Evolutionary conservation across 495 filamentous ascomycete genomes (phyloP).

Genomic region (Clohesyomyces aquaticus): DNA sequence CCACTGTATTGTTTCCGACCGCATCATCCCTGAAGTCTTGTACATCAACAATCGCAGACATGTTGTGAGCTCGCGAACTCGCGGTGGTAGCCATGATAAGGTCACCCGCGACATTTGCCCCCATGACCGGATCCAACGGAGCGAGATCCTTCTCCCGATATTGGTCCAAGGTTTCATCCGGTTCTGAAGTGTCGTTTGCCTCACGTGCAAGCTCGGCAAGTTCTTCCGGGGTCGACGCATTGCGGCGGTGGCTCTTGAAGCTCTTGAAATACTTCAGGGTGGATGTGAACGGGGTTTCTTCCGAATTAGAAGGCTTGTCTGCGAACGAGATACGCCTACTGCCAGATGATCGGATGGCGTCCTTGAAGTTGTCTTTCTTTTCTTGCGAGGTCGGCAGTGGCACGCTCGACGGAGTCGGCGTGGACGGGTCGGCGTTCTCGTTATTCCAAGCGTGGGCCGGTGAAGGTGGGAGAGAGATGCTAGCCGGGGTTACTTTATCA

Average conservation of each 20-base stretch:
- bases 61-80: not conserved
- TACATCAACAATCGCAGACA: not conserved
- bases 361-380: not conserved
- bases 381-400: not conserved
- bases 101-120: slow-evolving; percentile 5
- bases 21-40: not conserved
- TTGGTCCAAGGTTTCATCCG: slow-evolving; percentile 5
- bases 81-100: slow-evolving; percentile 5
- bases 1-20: not conserved
- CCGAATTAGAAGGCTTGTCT: not conserved
- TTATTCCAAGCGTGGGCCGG: not conserved
- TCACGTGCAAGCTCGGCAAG: slow-evolving; percentile 24
- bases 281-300: slow-evolving; percentile 25
- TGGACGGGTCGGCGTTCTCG: not conserved
- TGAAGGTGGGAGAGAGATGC: not conserved
- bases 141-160: slow-evolving; percentile 27
- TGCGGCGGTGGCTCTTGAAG: slow-evolving; percentile 20
- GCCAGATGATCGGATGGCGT: not conserved
- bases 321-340: slow-evolving; percentile 12
- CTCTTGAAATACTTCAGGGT: slow-evolving; percentile 30
- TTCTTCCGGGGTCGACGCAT: slow-evolving; percentile 27
- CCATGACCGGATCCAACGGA: slow-evolving; percentile 15
- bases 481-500: not conserved
- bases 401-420: not conserved
- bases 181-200: not conserved